Base-by-base conservation (phyloP, 768 basidiomycete species). In the Leucocoprinus birnbaumii region DNA sequence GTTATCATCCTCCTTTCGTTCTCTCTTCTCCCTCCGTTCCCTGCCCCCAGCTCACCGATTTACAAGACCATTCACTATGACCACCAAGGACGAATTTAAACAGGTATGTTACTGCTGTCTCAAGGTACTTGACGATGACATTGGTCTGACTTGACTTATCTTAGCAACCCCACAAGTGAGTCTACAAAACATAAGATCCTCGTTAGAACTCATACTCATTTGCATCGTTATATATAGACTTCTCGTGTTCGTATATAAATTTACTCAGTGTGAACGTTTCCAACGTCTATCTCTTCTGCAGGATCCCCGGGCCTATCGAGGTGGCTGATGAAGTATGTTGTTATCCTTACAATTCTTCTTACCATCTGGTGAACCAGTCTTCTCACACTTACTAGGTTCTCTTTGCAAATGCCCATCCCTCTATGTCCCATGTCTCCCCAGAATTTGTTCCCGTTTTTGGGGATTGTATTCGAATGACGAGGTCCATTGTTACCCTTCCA, bases 361-460 rank as follows among this genome's bases (percentile, higher is more conserved):
- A n/a, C n/a, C n/a, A n/a, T n/a, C n/a, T n/a, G n/a, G n/a, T n/a
- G n/a, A n/a, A n/a, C n/a, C n/a, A n/a, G n/a, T n/a, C n/a, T n/a
- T n/a, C n/a, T n/a, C n/a, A n/a, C n/a, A n/a, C n/a, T n/a, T 25
- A 11, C 21, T 14, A 55, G 54, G 54, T 55, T 56, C 86, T 98
- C 61, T 86, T 77, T 63, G 94, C 94, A 64, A 98, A 98, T 77
- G 96, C 97, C 0, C 91, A 91, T 62, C 93, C 94, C 0, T 83
- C 87, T 51, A 79, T 94, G 78, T 90, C 89, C 50, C 95, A 98
- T 68, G 84, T 94, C 62, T 89, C 91, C 24, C 82, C 86, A 11
- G 94, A 92, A 27, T 98, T 99, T 68, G 80, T 92, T 35, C 82
- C 87, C 18, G 83, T 91, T 52, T 92, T 98, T 59, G 91, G 92